Percentiles rank a stretch among this genome's conserved stretches.
phyloP scores from a whole-genome alignment of 176 grass and related monocot genomes.

The Phyllostachys edulis region DNA sequence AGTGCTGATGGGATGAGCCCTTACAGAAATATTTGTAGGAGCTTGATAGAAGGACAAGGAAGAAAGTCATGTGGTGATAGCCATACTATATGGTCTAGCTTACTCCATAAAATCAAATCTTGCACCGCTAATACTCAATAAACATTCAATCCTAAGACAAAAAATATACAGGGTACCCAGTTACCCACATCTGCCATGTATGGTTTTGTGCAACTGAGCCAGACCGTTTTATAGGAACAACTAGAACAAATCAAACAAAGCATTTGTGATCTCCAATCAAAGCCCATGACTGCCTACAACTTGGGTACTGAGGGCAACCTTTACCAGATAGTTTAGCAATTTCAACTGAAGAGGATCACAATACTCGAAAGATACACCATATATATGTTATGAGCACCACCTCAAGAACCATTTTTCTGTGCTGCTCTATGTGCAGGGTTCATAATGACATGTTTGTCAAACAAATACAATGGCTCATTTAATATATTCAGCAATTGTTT shows the following conservation, averaged over 20 bases:
- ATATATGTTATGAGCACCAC: background rate
- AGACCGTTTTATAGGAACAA: background rate
- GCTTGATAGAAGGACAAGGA: background rate
- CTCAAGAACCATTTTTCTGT: background rate
- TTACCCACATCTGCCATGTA: background rate
- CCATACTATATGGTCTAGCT: background rate
- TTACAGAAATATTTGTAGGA: background rate
- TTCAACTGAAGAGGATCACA: background rate
- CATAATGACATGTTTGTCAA: background rate
- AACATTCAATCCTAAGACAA: no score
- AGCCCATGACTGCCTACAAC: background rate
- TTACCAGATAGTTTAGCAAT: background rate
- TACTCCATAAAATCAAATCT: background rate
- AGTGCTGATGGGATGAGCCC: background rate
- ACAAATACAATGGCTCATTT: background rate
- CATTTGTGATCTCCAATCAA: background rate
- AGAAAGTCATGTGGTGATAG: background rate
- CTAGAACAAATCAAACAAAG: background rate
- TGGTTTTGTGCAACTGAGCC: background rate
- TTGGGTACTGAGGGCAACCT: background rate
- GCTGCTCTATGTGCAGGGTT: background rate
- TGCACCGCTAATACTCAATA: background rate
- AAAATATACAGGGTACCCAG: background rate
- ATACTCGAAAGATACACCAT: background rate
- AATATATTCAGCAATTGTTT: background rate